These are phyloP conservation scores for Cutaneotrichosporon sp. DNA, from an alignment of 1,284 basidiomycete genomes.

Conservation along the genomic window DNA sequence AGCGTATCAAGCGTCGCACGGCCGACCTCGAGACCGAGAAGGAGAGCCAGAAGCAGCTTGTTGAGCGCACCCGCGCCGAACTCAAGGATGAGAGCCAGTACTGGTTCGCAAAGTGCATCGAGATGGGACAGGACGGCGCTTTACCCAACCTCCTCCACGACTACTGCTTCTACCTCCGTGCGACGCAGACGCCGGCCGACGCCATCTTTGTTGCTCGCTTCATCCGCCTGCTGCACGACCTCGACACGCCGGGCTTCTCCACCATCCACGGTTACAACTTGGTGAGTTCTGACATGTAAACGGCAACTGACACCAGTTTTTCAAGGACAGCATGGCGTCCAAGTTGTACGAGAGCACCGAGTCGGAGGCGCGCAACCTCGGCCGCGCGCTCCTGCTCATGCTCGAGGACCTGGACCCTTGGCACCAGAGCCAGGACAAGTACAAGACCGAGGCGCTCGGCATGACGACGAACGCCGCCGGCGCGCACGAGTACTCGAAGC, in stretches of 20 bases:
- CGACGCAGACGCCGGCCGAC: slow-evolving; percentile 90
- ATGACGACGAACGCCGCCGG: slow-evolving; percentile 48
- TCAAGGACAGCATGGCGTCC: slow-evolving; percentile 78
- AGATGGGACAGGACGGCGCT: slow-evolving; percentile 22
- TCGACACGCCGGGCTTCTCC: slow-evolving; percentile 83
- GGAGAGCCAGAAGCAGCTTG: slow-evolving; percentile 40
- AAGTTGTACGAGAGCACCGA: slow-evolving; percentile 92
- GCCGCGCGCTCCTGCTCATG: slow-evolving; percentile 79
- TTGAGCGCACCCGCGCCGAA: slow-evolving; percentile 61
- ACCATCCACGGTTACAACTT: slow-evolving; percentile 84
- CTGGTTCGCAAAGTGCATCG: slow-evolving; percentile 72
- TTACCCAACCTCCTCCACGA: slow-evolving; percentile 57
- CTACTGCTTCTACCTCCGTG: slow-evolving; percentile 89
- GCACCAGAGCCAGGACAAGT: slow-evolving; percentile 65
- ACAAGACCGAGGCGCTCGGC: slow-evolving; percentile 56
- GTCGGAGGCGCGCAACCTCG: slow-evolving; percentile 94
- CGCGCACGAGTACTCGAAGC: slow-evolving; percentile 42
- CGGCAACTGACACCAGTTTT: slow-evolving; percentile 56
- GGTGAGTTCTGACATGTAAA: slow-evolving; percentile 44
- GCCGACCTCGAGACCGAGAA: slow-evolving; percentile 41
- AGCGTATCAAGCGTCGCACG: slow-evolving; percentile 31
- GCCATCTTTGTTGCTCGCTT: slow-evolving; percentile 93
- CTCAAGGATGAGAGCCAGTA: slow-evolving; percentile 82
- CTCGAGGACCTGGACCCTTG: slow-evolving; percentile 74
- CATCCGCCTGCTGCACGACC: slow-evolving; percentile 79